These are phyloP conservation scores for Hymenoscyphus fructigenus DNA, from an alignment of 2,329 filamentous ascomycete genomes.

Conservation along the genomic window DNA sequence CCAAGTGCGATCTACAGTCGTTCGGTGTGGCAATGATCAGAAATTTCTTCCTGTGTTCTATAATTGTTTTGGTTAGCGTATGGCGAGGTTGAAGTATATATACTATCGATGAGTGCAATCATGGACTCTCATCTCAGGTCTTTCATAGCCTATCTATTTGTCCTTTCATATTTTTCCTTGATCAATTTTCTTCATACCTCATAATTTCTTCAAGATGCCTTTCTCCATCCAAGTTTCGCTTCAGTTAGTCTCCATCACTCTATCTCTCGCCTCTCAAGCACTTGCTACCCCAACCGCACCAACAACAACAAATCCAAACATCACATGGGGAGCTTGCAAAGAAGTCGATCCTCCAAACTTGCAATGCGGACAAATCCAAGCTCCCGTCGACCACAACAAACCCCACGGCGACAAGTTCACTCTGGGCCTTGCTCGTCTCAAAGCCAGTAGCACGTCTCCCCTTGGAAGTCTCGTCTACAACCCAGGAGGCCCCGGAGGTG, in stretches of 20 bases:
- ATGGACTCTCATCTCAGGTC: neutral
- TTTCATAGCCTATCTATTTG: neutral
- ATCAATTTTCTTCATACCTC: neutral
- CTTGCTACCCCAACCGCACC: neutral
- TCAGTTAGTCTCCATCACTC: neutral
- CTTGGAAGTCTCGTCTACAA: constrained; percentile 44
- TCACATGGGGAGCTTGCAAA: constrained; percentile 5
- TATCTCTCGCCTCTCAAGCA: neutral
- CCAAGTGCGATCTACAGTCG: neutral
- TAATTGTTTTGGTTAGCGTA: neutral
- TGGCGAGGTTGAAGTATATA: neutral
- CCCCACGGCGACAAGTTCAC: constrained; percentile 34
- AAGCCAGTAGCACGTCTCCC: constrained; percentile 14
- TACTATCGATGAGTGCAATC: neutral
- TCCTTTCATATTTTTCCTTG: neutral
- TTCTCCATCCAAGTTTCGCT: neutral
- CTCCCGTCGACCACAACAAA: constrained; percentile 37
- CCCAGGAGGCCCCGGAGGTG: constrained; percentile 42
- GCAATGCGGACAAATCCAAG: constrained; percentile 17
- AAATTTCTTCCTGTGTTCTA: neutral
- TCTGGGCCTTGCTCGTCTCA: constrained; percentile 32
- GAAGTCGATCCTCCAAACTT: neutral
- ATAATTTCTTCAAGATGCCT: neutral
- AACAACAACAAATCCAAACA: neutral
- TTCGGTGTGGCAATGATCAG: neutral